Evolutionary conservation across 345 rosid genomes (phyloP).

Genomic region (Pugionium cornutum): DNA sequence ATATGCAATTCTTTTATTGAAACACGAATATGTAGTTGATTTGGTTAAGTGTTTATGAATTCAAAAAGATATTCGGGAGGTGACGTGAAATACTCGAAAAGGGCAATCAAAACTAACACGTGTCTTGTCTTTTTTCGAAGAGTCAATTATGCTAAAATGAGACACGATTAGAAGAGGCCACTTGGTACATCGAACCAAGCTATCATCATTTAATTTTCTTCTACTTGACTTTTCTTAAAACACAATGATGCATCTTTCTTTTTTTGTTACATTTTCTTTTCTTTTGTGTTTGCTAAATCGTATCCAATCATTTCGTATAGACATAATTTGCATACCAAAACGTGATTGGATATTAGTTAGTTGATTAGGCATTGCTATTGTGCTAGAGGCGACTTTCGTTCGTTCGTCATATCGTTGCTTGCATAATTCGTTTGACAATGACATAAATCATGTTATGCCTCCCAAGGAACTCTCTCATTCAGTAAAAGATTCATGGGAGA

Average conservation of each 20-base stretch:
- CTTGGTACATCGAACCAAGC: slow-evolving; percentile 30
- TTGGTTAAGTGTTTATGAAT: not conserved
- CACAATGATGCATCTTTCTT: not conserved
- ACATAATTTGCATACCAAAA: slow-evolving; percentile 8
- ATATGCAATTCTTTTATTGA: not conserved
- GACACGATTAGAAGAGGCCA: slow-evolving; percentile 9
- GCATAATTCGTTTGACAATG: slow-evolving; percentile 24
- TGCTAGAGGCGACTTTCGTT: slow-evolving; percentile 16
- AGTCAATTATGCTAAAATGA: slow-evolving; percentile 32
- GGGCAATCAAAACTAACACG: slow-evolving; percentile 28
- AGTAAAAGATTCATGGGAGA: slow-evolving; percentile 4
- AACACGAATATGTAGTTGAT: not conserved
- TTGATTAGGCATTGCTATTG: slow-evolving; percentile 3
- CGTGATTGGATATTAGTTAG: not conserved
- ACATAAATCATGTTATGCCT: slow-evolving; percentile 12
- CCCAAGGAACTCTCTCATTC: not conserved
- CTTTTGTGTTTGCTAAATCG: slow-evolving; percentile 17
- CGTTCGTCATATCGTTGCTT: slow-evolving; percentile 2
- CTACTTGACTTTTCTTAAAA: slow-evolving; percentile 1
- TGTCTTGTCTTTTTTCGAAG: slow-evolving; percentile 33
- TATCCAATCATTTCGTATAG: slow-evolving; percentile 4
- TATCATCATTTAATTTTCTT: slow-evolving; percentile 18
- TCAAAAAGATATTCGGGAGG: not conserved
- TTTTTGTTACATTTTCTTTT: slow-evolving; percentile 17
- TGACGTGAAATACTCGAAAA: not conserved